Conservation (phyloP, 2,329 filamentous ascomycete species). For the Alternaria gansuensis region DNA sequence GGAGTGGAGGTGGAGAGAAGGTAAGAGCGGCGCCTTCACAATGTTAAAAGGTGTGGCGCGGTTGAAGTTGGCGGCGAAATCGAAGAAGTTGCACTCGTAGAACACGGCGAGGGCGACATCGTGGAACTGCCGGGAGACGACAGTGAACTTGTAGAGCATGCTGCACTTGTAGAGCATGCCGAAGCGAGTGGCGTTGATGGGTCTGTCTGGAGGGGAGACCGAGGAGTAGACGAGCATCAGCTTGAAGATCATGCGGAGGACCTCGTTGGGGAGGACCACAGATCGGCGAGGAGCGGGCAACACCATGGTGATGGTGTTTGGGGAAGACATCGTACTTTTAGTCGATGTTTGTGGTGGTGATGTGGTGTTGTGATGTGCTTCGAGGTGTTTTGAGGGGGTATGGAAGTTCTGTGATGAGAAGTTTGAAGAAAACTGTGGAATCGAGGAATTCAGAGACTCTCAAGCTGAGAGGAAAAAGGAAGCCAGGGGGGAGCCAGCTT, state of each 20-base stretch:
- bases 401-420: background rate
- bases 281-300: constrained; percentile 12
- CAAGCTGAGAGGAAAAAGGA: background rate
- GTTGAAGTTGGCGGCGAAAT: constrained; percentile 2
- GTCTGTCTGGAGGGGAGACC: constrained; percentile 3
- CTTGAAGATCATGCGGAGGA: constrained; percentile 26
- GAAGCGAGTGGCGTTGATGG: constrained; percentile 13
- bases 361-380: constrained; percentile 5
- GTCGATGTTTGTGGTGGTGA: background rate
- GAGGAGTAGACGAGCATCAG: background rate
- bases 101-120: constrained; percentile 20
- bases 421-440: constrained; percentile 1
- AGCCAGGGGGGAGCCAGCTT: background rate
- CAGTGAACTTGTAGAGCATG: constrained; percentile 22
- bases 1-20: background rate
- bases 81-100: constrained; percentile 20
- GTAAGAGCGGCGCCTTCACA: constrained; percentile 2
- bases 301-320: constrained; percentile 14
- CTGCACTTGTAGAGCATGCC: constrained; percentile 16
- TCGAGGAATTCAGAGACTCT: background rate
- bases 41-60: background rate
- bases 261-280: constrained; percentile 25
- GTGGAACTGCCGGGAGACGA: constrained; percentile 16
- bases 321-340: constrained; percentile 12
- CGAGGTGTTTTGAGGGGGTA: background rate